These are phyloP conservation scores for Noccaea caerulescens DNA, from an alignment of 345 rosid species.

Conservation along the genomic window DNA sequence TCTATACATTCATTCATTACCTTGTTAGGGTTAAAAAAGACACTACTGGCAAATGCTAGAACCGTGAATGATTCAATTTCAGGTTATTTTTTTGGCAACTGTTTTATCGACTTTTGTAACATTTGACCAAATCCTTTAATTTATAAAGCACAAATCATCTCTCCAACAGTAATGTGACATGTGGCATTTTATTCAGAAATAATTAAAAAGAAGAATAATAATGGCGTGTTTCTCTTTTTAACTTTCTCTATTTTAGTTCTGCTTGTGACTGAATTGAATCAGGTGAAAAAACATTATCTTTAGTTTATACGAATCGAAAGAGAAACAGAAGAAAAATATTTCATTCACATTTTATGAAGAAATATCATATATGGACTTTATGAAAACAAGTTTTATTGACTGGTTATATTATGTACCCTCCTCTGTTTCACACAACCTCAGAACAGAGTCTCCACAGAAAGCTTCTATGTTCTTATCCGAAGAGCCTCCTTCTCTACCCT, in stretches of 20 bases:
- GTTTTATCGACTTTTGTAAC: not conserved
- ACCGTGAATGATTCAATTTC: not conserved
- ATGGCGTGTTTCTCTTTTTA: no score
- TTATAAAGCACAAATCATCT: not conserved
- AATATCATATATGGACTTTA: no score
- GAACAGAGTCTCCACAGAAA: conserved; percentile 42
- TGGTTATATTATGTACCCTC: not conserved
- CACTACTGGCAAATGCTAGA: not conserved
- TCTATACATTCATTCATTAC: not conserved
- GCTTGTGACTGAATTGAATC: no score
- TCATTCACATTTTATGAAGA: no score
- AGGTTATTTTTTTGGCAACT: not conserved
- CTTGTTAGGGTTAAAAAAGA: conserved; percentile 1
- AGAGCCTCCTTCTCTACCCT: conserved; percentile 56
- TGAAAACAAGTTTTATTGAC: no score
- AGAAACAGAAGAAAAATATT: no score
- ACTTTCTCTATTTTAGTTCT: no score
- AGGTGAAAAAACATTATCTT: no score
- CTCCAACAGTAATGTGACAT: not conserved
- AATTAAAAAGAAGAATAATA: no score
- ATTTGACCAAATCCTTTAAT: conserved; percentile 21
- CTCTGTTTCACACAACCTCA: not conserved
- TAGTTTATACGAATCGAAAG: no score
- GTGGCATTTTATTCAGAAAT: not conserved
- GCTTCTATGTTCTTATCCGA: conserved; percentile 53